Conservation (phyloP, 1,284 basidiomycete genomes). For the Malassezia sympodialis region DNA sequence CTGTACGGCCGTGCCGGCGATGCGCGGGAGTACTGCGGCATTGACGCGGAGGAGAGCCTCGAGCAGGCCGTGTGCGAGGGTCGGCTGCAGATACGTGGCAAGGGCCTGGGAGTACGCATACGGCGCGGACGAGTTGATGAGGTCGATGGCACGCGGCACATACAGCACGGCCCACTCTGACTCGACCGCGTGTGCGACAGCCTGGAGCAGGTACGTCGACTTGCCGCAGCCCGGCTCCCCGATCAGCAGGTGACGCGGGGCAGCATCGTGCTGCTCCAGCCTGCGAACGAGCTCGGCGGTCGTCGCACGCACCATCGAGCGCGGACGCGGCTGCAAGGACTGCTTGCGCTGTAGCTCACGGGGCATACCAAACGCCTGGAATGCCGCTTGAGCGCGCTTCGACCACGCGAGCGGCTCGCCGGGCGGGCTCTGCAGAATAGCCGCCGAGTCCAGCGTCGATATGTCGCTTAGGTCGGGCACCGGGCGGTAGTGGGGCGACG, state of each 20-base stretch:
- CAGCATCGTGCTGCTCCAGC: slow-evolving; percentile 8
- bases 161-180: slow-evolving; percentile 77
- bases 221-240: slow-evolving; percentile 73
- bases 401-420: slow-evolving; percentile 30
- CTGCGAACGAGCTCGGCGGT: slow-evolving; percentile 26
- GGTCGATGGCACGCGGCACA: slow-evolving; percentile 66
- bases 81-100: slow-evolving; percentile 68
- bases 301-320: slow-evolving; percentile 5
- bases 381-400: slow-evolving; percentile 23
- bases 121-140: slow-evolving; percentile 67
- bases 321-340: slow-evolving; percentile 26
- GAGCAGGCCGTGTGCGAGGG: slow-evolving; percentile 47
- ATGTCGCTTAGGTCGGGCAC: slow-evolving; percentile 34
- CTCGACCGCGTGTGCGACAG: slow-evolving; percentile 62
- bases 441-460: slow-evolving; percentile 23
- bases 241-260: slow-evolving; percentile 22
- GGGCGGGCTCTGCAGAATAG: slow-evolving; percentile 19
- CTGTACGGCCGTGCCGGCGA: slow-evolving; percentile 15
- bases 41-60: slow-evolving; percentile 48
- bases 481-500: slow-evolving; percentile 24
- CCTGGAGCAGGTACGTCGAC: slow-evolving; percentile 69
- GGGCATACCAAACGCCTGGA: slow-evolving; percentile 30
- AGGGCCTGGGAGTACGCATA: slow-evolving; percentile 67
- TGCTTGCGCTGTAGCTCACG: slow-evolving; percentile 30
- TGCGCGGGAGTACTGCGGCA: slow-evolving; percentile 18